Evolutionary conservation across 345 rosid genomes (phyloP).

Genomic region (Populus tremula): DNA sequence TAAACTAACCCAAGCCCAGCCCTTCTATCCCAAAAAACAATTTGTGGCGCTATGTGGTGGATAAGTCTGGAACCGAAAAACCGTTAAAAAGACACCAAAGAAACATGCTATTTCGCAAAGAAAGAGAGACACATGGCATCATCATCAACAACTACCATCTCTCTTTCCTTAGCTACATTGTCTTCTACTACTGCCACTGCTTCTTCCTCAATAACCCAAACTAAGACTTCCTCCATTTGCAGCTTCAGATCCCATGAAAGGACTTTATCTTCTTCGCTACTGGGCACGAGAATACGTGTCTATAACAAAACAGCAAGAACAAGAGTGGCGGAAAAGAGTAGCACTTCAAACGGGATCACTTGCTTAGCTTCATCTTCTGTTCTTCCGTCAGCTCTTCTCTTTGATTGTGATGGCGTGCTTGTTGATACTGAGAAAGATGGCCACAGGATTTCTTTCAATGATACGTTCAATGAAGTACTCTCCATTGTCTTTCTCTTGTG

Average conservation of each 20-base stretch:
- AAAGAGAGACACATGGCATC: constrained; percentile 13
- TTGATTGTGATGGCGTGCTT: constrained; percentile 94
- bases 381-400: constrained; percentile 79
- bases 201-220: constrained; percentile 8
- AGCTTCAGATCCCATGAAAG: constrained; percentile 20
- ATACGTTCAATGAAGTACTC: constrained; percentile 75
- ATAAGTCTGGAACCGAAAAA: background rate
- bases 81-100: background rate
- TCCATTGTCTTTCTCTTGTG: background rate
- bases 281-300: constrained; percentile 17
- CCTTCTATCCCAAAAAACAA: no score
- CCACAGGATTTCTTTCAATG: constrained; percentile 89
- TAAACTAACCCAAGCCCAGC: no score
- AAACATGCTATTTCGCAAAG: background rate
- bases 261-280: constrained; percentile 18
- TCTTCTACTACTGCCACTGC: constrained; percentile 20
- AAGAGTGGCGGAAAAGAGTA: constrained; percentile 19
- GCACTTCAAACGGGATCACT: constrained; percentile 24
- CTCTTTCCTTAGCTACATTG: constrained; percentile 36
- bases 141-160: constrained; percentile 27
- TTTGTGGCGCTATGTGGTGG: background rate
- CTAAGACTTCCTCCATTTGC: constrained; percentile 21
- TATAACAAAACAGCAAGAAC: constrained; percentile 10
- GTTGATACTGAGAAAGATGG: constrained; percentile 97
- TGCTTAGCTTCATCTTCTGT: constrained; percentile 49